Conservation (phyloP, 2,329 filamentous ascomycete species). For the Pestalotiopsis sp. region DNA sequence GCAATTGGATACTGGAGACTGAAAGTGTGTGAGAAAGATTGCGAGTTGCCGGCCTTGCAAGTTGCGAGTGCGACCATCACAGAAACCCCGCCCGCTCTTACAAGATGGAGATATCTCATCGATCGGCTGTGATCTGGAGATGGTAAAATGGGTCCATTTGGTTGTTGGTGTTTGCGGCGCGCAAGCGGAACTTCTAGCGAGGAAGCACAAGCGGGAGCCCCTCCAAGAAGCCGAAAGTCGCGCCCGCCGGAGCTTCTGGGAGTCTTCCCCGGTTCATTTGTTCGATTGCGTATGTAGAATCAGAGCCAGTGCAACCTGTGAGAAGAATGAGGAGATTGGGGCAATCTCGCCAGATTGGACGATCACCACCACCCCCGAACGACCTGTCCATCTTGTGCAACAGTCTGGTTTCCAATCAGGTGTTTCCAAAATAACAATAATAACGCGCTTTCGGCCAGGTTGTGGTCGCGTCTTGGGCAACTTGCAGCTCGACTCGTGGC, state of each 20-base stretch:
- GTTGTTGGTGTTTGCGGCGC: neutral
- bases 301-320: neutral
- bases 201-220: neutral
- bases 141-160: neutral
- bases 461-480: neutral
- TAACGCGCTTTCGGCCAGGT: neutral
- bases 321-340: neutral
- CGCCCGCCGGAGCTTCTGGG: neutral
- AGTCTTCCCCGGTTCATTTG: neutral
- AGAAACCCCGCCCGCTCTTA: neutral
- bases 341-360: neutral
- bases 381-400: neutral
- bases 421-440: neutral
- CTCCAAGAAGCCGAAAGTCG: neutral
- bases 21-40: no score
- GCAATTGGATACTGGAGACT: no score
- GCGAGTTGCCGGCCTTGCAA: no score
- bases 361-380: neutral
- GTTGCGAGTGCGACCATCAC: no score
- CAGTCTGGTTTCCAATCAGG: neutral
- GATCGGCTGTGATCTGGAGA: neutral
- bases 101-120: neutral
- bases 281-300: neutral
- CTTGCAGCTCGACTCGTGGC: neutral
- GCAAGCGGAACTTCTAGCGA: neutral